Evolutionary conservation across 331 rosid species (phyloP), one percentile per base, ranked within the genome.

Genomic region (Rhamnella rubrinervis): DNA sequence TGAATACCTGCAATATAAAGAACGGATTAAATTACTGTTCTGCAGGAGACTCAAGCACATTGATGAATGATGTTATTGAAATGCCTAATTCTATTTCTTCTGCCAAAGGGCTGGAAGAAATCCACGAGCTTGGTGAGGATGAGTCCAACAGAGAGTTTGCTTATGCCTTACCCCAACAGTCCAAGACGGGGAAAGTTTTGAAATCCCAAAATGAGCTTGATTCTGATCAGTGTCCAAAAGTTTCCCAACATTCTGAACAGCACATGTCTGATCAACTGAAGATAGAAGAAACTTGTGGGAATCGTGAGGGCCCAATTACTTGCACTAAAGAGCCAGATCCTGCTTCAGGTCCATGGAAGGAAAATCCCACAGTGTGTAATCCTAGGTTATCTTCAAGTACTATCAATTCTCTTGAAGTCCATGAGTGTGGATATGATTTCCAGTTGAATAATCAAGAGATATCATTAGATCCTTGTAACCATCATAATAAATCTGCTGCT

Each of bases 21-120:
- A 79, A 75, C 58, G 79, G 70, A 71, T 70, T 82, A 63, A 81
- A 78, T 66, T 85, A 68, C 25, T 71, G 78, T 67, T 75, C 90
- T 71, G 18, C 66, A 35, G 81, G 28, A 31, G 44, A 62, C 57
- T 13, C 71, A 56, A 53, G 51, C 37, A 19, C 78, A 38, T 14
- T 39, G 57, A 59, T 59, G 23, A 71, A 23, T 61, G 78, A 77
- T 56, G 57, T 11, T 67, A 82, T 68, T 51, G 56, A 68, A 71
- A 58, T 73, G 67, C 70, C 61, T 77, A 77, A 75, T 31, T 66
- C 71, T 55, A 59, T 59, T 40, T 65, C 58, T 76, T 73, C 39
- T 55, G 71, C 72, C 26, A 68, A 75, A 77, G 66, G 23, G 63
- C 68, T 46, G 71, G 79, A 70, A 39, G 85, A 67, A 77, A 47